These are phyloP conservation scores for Aspergillus sp. DNA, from an alignment of 2,329 filamentous ascomycete genomes.

Conservation along the genomic window DNA sequence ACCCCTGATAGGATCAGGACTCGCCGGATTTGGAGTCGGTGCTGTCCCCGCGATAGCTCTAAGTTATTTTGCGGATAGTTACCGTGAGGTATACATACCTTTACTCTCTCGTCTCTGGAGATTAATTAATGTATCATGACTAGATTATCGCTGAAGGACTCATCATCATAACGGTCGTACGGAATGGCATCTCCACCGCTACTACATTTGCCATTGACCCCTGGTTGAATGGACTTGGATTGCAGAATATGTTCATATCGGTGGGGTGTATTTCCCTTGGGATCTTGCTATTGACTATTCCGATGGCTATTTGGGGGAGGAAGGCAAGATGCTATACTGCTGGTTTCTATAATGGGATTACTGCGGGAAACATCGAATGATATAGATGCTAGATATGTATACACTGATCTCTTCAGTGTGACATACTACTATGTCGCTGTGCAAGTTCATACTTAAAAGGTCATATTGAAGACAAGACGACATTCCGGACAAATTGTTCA, in stretches of 20 bases:
- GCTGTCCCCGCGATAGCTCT: constrained; percentile 1
- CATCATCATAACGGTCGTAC: not conserved
- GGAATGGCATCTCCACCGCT: constrained; percentile 3
- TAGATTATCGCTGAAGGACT: not conserved
- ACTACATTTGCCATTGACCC: constrained; percentile 3
- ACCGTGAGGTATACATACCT: constrained; percentile 3
- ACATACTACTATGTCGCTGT: too few species aligned
- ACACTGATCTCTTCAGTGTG: too few species aligned
- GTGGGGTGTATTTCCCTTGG: constrained; percentile 1
- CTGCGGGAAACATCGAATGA: not conserved
- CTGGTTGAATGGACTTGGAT: constrained; percentile 2
- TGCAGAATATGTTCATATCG: constrained; percentile 5
- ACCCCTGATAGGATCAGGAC: constrained; percentile 3
- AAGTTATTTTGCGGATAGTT: constrained; percentile 6
- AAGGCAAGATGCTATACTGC: not conserved
- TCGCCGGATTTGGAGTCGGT: constrained; percentile 5
- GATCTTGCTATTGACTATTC: not conserved
- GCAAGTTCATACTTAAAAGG: too few species aligned
- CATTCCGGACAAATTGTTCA: too few species aligned
- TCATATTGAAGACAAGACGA: too few species aligned
- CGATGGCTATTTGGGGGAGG: constrained; percentile 6
- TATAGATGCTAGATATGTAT: too few species aligned
- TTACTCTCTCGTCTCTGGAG: not conserved
- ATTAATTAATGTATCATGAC: not conserved
- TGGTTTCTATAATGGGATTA: not conserved